Conservation (phyloP, 148 eudicot species). For the Camellia granthamiana region DNA sequence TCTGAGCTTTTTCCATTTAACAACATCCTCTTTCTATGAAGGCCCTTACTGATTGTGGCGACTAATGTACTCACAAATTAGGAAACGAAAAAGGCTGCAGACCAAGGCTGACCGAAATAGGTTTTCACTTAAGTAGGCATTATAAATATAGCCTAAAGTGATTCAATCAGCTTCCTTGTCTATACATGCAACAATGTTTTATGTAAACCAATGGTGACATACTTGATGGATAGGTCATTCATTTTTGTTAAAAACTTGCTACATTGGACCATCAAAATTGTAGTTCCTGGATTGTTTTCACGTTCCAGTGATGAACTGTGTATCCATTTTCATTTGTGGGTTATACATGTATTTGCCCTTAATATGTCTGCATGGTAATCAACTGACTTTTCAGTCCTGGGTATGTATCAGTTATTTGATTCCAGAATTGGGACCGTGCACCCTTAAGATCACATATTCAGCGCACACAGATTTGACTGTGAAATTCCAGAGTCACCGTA, state of each 20-base stretch:
- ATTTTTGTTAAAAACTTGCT: background rate
- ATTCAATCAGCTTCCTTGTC: background rate
- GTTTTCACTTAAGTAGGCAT: conserved; percentile 5
- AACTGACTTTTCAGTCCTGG: background rate
- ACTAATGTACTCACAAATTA: background rate
- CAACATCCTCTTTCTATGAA: background rate
- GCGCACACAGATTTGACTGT: conserved; percentile 95
- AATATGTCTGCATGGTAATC: background rate
- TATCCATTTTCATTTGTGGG: background rate
- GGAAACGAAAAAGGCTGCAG: background rate
- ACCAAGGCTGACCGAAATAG: background rate
- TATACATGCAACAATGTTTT: background rate
- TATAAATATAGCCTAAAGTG: background rate
- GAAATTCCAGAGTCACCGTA: conserved; percentile 91
- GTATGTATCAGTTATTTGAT: conserved; percentile 63
- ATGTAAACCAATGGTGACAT: background rate
- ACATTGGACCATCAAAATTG: background rate
- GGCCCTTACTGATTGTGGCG: background rate
- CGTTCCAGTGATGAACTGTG: background rate
- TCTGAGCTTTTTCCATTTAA: conserved; percentile 13
- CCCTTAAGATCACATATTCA: conserved; percentile 82
- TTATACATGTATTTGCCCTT: background rate
- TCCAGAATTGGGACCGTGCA: conserved; percentile 84
- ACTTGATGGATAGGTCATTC: background rate
- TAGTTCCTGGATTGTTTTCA: background rate